Percentiles rank a stretch among this genome's conserved stretches.
Conservation (phyloP, 83 land plant species). For the Larix sibirica region DNA sequence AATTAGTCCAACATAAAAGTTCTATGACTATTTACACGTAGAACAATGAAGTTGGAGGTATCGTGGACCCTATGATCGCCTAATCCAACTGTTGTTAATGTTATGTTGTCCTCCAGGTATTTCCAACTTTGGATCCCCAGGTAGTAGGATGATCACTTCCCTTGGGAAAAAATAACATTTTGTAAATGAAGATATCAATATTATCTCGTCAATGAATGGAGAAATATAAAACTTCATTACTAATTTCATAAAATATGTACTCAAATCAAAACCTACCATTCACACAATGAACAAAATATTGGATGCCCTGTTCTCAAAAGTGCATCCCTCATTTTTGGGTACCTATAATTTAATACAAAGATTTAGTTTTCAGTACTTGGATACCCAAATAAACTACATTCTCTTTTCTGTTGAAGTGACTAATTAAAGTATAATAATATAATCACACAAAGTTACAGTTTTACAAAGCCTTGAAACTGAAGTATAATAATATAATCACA, state of each 20-base stretch:
- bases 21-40: no score
- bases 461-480: no score
- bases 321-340: constrained; percentile 48
- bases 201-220: not conserved
- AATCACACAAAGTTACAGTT: no score
- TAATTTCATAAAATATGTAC: not conserved
- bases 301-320: constrained; percentile 37
- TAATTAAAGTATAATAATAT: no score
- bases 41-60: no score
- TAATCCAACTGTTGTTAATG: constrained; percentile 24
- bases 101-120: constrained; percentile 32
- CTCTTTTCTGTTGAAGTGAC: no score
- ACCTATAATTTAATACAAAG: constrained; percentile 24
- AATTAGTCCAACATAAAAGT: not conserved
- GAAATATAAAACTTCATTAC: not conserved
- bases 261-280: constrained; percentile 39
- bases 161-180: constrained; percentile 4
- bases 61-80: constrained; percentile 5
- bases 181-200: not conserved
- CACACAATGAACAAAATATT: constrained; percentile 58
- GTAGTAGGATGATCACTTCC: constrained; percentile 26
- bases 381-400: no score
- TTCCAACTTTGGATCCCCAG: constrained; percentile 21
- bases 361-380: no score
- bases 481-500: no score